A percentile compares a stretch with the other conserved stretches of the same genome.
Conservation (phyloP, 257 asterid genomes). For the Petunia axillaris region DNA sequence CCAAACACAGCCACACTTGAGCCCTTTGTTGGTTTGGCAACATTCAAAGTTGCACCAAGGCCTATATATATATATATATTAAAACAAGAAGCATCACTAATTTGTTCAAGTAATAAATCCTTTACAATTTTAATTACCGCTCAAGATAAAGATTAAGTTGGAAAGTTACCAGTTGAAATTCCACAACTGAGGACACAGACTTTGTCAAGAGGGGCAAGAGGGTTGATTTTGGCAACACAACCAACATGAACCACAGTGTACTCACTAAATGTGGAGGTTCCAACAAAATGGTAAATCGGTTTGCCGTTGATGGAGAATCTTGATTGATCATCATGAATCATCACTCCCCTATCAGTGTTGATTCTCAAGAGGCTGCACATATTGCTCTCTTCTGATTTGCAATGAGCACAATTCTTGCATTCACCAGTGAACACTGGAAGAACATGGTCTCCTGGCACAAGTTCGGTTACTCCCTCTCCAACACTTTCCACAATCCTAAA, state of each 20-base stretch:
- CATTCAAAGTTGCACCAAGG: conserved; percentile 72
- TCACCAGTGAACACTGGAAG: conserved; percentile 88
- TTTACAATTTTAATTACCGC: too few relatives aligned
- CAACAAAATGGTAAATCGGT: conserved; percentile 70
- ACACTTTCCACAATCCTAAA: conserved; percentile 76
- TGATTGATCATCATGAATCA: conserved; percentile 61
- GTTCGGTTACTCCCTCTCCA: conserved; percentile 79
- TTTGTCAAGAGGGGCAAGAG: conserved; percentile 66
- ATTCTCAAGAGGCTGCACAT: conserved; percentile 80
- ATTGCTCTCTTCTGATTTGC: conserved; percentile 77
- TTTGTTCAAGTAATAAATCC: too few relatives aligned
- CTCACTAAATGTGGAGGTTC: conserved; percentile 86
- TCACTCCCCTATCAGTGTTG: conserved; percentile 70
- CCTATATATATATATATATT: conserved; percentile 36
- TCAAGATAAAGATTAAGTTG: too few relatives aligned
- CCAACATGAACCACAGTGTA: conserved; percentile 77
- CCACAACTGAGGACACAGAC: conserved; percentile 86
- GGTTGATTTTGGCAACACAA: conserved; percentile 68
- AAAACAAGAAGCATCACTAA: too few relatives aligned
- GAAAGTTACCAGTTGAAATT: conserved; percentile 65
- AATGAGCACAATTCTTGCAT: conserved; percentile 70
- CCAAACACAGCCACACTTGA: conserved; percentile 72
- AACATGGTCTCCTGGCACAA: conserved; percentile 76
- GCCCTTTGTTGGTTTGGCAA: conserved; percentile 69
- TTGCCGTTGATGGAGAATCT: conserved; percentile 70